phyloP scores from a whole-genome alignment of 2,329 filamentous ascomycete genomes.

The Tolypocladium inflatum region DNA sequence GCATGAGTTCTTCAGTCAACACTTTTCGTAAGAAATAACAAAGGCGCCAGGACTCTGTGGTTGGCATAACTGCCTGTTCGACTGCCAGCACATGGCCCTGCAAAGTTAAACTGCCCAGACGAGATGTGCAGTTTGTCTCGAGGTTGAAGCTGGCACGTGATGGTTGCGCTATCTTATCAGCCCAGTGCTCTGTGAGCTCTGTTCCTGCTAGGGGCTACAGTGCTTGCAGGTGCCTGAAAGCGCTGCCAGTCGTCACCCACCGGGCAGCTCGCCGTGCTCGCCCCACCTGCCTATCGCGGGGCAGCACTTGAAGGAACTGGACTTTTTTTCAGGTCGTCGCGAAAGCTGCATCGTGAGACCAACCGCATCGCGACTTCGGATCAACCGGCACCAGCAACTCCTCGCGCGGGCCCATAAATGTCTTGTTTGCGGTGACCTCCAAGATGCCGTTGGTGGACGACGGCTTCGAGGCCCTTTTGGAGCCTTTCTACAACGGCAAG shows the following conservation, averaged over 20 bases:
- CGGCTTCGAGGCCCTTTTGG: constrained; percentile 56
- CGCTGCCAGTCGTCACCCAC: background rate
- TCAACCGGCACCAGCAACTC: background rate
- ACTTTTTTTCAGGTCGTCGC: background rate
- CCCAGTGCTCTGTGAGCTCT: background rate
- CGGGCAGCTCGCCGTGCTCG: background rate
- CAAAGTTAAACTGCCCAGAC: too few relatives aligned
- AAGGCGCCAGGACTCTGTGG: too few relatives aligned
- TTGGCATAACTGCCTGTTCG: background rate
- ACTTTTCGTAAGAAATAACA: too few relatives aligned
- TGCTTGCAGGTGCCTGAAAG: background rate
- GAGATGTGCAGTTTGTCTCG: background rate
- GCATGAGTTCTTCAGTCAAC: too few relatives aligned
- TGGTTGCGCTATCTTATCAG: background rate
- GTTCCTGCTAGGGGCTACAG: background rate
- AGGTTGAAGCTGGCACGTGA: background rate
- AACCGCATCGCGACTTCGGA: background rate
- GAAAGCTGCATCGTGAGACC: background rate
- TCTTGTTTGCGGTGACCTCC: constrained; percentile 18
- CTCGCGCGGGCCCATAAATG: constrained; percentile 12
- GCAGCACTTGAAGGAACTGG: background rate
- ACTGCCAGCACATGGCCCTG: background rate
- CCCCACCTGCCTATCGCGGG: constrained; percentile 1
- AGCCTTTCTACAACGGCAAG: constrained; percentile 61
- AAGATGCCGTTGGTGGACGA: constrained; percentile 48